Evolutionary conservation across 176 grass and related monocot genomes (phyloP).

Genomic region (Saccharum spontaneum): DNA sequence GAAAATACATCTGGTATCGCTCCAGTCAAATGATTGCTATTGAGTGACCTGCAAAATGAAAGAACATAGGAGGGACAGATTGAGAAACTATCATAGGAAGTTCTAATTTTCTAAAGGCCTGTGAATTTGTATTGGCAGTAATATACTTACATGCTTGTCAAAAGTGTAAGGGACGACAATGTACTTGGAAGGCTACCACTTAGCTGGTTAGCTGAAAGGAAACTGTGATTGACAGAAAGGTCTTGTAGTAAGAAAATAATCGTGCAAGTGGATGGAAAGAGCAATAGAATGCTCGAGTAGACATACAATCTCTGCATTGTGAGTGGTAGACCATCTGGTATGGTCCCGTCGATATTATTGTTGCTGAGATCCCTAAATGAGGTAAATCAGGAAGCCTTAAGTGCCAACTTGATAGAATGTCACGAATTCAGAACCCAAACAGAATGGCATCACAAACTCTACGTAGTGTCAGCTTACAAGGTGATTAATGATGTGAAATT

Average conservation of each 20-base stretch:
- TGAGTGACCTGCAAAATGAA: constrained; percentile 69
- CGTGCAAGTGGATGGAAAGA: not conserved
- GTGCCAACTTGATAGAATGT: not conserved
- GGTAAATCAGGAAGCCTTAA: constrained; percentile 36
- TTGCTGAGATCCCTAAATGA: constrained; percentile 89
- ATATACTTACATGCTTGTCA: constrained; percentile 74
- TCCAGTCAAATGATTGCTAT: constrained; percentile 76
- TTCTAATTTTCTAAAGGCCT: constrained; percentile 10
- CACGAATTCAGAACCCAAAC: not conserved
- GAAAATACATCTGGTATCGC: constrained; percentile 82
- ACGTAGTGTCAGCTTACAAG: constrained; percentile 58
- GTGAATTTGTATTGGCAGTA: constrained; percentile 15
- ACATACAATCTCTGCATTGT: constrained; percentile 85
- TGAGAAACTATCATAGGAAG: constrained; percentile 27
- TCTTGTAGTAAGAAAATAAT: constrained; percentile 7
- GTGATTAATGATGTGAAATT: constrained; percentile 85
- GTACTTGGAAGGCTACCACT: constrained; percentile 76
- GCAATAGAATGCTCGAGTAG: not conserved
- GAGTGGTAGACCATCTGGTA: constrained; percentile 79
- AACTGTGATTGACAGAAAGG: constrained; percentile 53
- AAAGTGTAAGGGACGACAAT: constrained; percentile 68
- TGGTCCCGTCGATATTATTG: constrained; percentile 93
- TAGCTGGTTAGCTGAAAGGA: constrained; percentile 89
- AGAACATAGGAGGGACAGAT: constrained; percentile 19
- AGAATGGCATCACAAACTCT: constrained; percentile 18